phyloP scores from a whole-genome alignment of 2,329 filamentous ascomycete genomes.

The Fusarium succisae region DNA sequence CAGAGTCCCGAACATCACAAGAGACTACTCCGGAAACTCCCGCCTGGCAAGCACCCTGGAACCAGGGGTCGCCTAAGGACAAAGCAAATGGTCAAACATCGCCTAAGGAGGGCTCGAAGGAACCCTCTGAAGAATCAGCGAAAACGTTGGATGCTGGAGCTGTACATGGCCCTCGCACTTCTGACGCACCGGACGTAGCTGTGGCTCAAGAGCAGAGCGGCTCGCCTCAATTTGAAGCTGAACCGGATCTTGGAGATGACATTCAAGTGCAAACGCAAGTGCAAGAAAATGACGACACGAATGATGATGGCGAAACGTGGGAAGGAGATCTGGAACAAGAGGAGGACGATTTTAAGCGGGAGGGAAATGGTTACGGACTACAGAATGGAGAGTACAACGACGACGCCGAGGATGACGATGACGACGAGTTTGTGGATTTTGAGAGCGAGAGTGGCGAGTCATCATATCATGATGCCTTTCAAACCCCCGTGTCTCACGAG shows the following conservation, averaged over 20 bases:
- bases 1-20: constrained; percentile 38
- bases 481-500: constrained; percentile 79
- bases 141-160: constrained; percentile 10
- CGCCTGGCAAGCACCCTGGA: constrained; percentile 29
- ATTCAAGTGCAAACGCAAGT: neutral
- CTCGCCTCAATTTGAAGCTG: neutral
- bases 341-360: constrained; percentile 18
- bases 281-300: constrained; percentile 43
- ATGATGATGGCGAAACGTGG: constrained; percentile 42
- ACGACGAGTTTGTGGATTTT: constrained; percentile 50
- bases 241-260: constrained; percentile 30
- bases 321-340: constrained; percentile 15
- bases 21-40: constrained; percentile 32
- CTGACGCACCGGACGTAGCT: neutral
- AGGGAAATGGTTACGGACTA: constrained; percentile 38
- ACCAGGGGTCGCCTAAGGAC: constrained; percentile 11
- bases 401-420: constrained; percentile 38
- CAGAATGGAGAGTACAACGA: constrained; percentile 37
- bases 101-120: constrained; percentile 3
- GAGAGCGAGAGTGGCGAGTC: constrained; percentile 72
- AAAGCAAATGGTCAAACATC: constrained; percentile 10
- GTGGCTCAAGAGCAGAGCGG: neutral
- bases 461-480: constrained; percentile 69
- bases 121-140: constrained; percentile 8
- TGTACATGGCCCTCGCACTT: neutral